These are phyloP conservation scores for Scheffersomyces insectosa DNA, from an alignment of 1,139 yeast species.

Conservation along the genomic window DNA sequence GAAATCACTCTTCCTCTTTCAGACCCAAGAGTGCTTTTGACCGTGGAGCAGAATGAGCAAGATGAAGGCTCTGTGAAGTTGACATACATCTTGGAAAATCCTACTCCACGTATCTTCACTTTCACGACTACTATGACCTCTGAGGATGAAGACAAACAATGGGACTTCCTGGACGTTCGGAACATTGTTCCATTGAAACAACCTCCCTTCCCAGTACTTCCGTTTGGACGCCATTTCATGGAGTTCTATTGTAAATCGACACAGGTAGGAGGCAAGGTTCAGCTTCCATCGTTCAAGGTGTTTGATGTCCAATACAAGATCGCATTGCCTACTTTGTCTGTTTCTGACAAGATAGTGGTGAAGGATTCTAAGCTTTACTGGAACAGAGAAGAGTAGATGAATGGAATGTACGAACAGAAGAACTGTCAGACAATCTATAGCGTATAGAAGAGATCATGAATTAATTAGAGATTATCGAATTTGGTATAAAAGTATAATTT, in stretches of 20 bases:
- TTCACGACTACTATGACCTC: slow-evolving; percentile 51
- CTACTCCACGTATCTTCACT: slow-evolving; percentile 66
- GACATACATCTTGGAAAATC: slow-evolving; percentile 66
- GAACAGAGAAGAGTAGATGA: neutral
- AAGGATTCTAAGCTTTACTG: slow-evolving; percentile 8
- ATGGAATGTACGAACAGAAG: too few relatives aligned
- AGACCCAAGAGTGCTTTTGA: slow-evolving; percentile 67
- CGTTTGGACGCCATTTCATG: slow-evolving; percentile 55
- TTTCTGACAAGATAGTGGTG: slow-evolving; percentile 27
- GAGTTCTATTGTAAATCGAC: slow-evolving; percentile 32
- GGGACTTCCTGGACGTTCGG: slow-evolving; percentile 30
- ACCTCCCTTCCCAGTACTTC: slow-evolving; percentile 54
- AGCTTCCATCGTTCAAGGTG: slow-evolving; percentile 59
- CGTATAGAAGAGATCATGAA: too few relatives aligned
- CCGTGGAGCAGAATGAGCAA: slow-evolving; percentile 18
- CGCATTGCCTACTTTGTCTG: slow-evolving; percentile 55
- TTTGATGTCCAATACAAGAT: slow-evolving; percentile 70
- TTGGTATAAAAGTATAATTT: too few relatives aligned
- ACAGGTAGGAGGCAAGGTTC: slow-evolving; percentile 22
- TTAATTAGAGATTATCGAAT: too few relatives aligned
- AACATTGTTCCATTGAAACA: slow-evolving; percentile 31
- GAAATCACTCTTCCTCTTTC: slow-evolving; percentile 59
- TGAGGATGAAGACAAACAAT: slow-evolving; percentile 18
- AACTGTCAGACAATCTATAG: too few relatives aligned
- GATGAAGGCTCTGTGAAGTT: slow-evolving; percentile 25